Evolutionary conservation across 2,329 filamentous ascomycete genomes (phyloP), one percentile per base, ranked within the genome.

Genomic region (Neophaeococcomyces aloes): DNA sequence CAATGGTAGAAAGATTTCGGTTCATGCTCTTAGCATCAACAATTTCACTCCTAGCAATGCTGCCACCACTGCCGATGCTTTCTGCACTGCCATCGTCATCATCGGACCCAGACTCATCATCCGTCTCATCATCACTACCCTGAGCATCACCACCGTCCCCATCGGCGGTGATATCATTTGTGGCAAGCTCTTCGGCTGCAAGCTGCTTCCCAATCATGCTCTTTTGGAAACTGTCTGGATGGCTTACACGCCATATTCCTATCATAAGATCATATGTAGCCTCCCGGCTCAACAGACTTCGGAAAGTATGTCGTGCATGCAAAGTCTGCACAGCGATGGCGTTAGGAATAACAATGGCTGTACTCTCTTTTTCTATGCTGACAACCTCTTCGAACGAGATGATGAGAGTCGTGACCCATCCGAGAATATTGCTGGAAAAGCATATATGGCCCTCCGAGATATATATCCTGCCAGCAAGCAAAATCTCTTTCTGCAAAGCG

Each of bases 381-480:
- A 96, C 86, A 46, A 98, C 86, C 63, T 98, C 91, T 59, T 98
- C 91, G 60, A 98, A 98, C 62, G 87, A 93, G 69, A 98, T 94
- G 41, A 98, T 89, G 32, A 98, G 70, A 1, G 91, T 98, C 0
- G 91, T 98, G 17, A 93, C 84, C 91, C 91, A 98, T 42, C 91
- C 91, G 36, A 98, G 76, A 53, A 98, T 98, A 60, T 98, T 98
- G 69, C 91, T 96, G 57, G 88, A 95, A 65, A 98, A 98, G 68
- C 91, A 98, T 36, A 98, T 78, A 60, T 98, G 89, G 8, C 89
- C 88, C 65, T 98, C 91, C 0, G 91, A 96, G 32, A 98, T 86
- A 58, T 98, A 98, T 11, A 98, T 74, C 31, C 91, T 78, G 4
- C 91, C 91, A 54, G 95, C 91, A 5, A 94, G 79, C 29, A 98